Evolutionary conservation across 208 protist species (phyloP), one percentile per base, ranked within the genome.

Genomic region (Acanthamoeba healyi): DNA sequence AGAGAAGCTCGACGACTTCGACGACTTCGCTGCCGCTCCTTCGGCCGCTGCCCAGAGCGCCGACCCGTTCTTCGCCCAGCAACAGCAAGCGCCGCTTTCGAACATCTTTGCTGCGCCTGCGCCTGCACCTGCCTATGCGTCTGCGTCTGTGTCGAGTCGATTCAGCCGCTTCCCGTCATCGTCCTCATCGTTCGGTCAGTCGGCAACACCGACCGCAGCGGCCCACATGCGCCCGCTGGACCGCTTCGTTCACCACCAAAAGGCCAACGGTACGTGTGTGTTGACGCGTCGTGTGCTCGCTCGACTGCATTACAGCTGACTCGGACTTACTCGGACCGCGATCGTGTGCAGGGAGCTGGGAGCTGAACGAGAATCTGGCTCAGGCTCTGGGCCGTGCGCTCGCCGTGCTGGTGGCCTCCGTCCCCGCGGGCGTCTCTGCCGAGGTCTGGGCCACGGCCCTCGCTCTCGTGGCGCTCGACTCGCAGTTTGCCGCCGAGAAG

Each of bases 201-300:
- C 72, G 15, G 42, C 6, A 6, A 24, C 72, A 15, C 14, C 72
- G 5, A 15, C 72, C 5, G 14, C 40, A 5, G 36, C 17, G 34
- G 15, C 72, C 40, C 72, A 81, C 72, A 87, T 87, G 79, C 40
- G 79, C 79, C 79, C 79, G 17, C 7, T 87, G 14, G 79, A 87
- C 46, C 79, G 79, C 26, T 61, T 87, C 24, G 79, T 87, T 32
- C 46, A 32, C 15, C 79, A 42, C 7, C 79, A 87, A 34, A 87
- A 61, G 34, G 79, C 79, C 46, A 87, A 61, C 49, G 79, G 79
- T 34, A 26, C 58, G n/a, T 67, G 15, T 22, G 58, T 67, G 58
- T 19, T n/a, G n/a, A n/a, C n/a, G n/a, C n/a, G n/a, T n/a, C n/a
- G n/a, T n/a, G n/a, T n/a, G n/a, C n/a, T n/a, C n/a, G n/a, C n/a